Percentiles rank a stretch among this genome's conserved stretches.
phyloP scores from a whole-genome alignment of 73 alveolate species.

The Paramecium primaurelia region DNA sequence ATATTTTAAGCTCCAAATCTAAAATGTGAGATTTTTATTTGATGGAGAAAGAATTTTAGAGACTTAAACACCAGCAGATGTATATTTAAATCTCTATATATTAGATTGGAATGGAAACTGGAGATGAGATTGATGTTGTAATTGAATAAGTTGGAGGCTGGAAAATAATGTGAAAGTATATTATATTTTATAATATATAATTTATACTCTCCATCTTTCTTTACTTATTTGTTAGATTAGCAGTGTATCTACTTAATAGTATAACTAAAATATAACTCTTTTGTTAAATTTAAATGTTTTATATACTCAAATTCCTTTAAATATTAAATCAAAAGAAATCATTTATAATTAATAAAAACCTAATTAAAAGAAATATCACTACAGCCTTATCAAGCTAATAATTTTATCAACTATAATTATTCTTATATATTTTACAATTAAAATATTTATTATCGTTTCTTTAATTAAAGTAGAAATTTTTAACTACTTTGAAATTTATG shows the following conservation, averaged over 20 bases:
- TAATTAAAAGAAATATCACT: too few species aligned
- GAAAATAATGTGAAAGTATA: not conserved
- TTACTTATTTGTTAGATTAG: not conserved
- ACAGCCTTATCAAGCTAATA: too few species aligned
- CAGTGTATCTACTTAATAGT: not conserved
- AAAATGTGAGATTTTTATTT: constrained; percentile 59
- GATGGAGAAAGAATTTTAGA: constrained; percentile 61
- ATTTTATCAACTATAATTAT: too few species aligned
- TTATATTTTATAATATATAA: not conserved
- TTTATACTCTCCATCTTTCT: not conserved
- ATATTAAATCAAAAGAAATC: not conserved
- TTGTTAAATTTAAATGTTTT: not conserved
- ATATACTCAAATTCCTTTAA: not conserved
- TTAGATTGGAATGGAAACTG: constrained; percentile 61
- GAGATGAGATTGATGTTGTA: constrained; percentile 61
- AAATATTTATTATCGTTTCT: too few species aligned
- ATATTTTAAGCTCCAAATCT: constrained; percentile 35
- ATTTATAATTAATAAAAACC: not conserved
- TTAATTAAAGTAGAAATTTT: too few species aligned
- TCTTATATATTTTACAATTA: too few species aligned
- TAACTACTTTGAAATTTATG: too few species aligned
- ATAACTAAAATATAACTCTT: not conserved
- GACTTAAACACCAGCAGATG: constrained; percentile 60
- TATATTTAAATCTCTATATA: not conserved
- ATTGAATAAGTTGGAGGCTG: constrained; percentile 60